A percentile compares a stretch with the other conserved stretches of the same genome.
These are phyloP conservation scores for Crassisporium funariophilum DNA, from an alignment of 768 basidiomycete genomes.

Conservation along the genomic window DNA sequence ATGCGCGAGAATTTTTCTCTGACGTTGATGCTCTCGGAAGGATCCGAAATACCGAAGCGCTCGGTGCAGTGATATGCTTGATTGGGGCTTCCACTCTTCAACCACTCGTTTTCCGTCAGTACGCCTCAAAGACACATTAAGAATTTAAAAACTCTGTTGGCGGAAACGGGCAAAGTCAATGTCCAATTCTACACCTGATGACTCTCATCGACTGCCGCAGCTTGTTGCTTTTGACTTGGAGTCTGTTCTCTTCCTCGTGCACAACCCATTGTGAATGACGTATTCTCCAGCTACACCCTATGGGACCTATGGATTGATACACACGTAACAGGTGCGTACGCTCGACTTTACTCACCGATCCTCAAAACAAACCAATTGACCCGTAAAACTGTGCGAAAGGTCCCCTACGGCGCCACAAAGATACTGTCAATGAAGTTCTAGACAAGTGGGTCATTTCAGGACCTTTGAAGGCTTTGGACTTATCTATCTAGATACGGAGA, in stretches of 20 bases:
- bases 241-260: conserved; percentile 3
- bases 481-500: conserved; percentile 46
- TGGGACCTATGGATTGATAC: conserved; percentile 91
- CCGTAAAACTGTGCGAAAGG: conserved; percentile 29
- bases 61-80: too few species aligned
- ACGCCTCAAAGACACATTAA: too few species aligned
- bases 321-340: conserved; percentile 56
- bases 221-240: conserved; percentile 23
- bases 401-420: conserved; percentile 52
- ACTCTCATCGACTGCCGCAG: conserved; percentile 13
- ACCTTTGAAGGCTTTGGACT: not conserved
- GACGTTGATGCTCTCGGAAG: too few species aligned
- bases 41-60: too few species aligned
- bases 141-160: too few species aligned
- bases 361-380: not conserved
- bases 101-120: too few species aligned
- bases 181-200: too few species aligned
- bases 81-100: too few species aligned
- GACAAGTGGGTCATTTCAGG: conserved; percentile 40
- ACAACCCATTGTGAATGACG: conserved; percentile 36
- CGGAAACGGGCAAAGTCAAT: too few species aligned
- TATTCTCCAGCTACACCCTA: conserved; percentile 65
- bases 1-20: too few species aligned
- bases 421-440: conserved; percentile 48
- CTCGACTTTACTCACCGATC: not conserved